phyloP scores from a whole-genome alignment of 768 basidiomycete genomes.

The Psilocybe azurescens region DNA sequence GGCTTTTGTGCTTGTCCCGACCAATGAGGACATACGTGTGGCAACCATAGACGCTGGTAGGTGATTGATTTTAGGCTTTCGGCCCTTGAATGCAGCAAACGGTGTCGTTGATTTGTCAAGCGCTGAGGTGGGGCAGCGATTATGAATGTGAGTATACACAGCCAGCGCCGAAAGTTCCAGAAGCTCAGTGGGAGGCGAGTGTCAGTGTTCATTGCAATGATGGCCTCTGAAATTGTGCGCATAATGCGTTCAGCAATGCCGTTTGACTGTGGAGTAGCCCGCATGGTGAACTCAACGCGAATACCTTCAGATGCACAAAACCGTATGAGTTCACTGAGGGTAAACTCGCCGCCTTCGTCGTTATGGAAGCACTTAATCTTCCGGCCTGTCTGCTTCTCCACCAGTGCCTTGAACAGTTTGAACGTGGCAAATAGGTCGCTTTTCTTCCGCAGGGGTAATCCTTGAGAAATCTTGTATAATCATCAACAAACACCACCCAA shows the following conservation, averaged over 20 bases:
- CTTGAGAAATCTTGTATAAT: too few relatives aligned
- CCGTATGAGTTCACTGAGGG: conserved; percentile 22
- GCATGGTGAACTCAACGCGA: conserved; percentile 7
- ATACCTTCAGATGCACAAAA: conserved; percentile 32
- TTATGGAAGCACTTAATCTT: too few relatives aligned
- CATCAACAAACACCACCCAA: too few relatives aligned
- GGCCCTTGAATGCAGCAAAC: conserved; percentile 19
- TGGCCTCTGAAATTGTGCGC: conserved; percentile 35
- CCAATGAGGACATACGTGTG: conserved; percentile 41
- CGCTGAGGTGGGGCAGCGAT: too few relatives aligned
- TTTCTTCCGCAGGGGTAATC: conserved; percentile 24
- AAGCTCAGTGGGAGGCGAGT: conserved; percentile 23
- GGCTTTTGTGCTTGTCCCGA: conserved; percentile 35
- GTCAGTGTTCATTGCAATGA: conserved; percentile 33
- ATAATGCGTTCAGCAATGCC: conserved; percentile 46
- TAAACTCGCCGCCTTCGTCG: too few relatives aligned
- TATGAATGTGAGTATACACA: too few relatives aligned
- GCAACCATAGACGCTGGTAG: conserved; percentile 44
- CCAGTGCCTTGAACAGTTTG: conserved; percentile 36
- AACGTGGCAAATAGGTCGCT: conserved; percentile 32
- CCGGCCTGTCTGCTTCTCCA: too few relatives aligned
- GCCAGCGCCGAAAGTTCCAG: conserved; percentile 17
- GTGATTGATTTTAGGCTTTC: conserved; percentile 30
- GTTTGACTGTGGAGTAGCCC: conserved; percentile 42
- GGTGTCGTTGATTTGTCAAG: too few relatives aligned